Percentiles rank a stretch among this genome's conserved stretches.
phyloP scores from a whole-genome alignment of 2,329 filamentous ascomycete genomes.

The Ophiognomonia clavigignenti-juglandacearum region DNA sequence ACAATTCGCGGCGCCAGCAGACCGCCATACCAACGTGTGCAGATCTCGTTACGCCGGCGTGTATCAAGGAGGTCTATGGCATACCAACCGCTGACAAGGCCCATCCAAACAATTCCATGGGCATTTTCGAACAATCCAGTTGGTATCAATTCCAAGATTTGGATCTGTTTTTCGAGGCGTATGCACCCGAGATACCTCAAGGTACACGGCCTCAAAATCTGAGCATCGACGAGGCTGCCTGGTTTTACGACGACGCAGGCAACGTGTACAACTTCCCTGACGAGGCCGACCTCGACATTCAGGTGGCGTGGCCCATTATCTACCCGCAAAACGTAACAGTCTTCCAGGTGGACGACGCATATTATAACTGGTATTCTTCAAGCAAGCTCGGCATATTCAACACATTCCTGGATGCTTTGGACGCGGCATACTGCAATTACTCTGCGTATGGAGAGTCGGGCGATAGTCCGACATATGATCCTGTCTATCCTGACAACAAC shows the following conservation, averaged over 20 bases:
- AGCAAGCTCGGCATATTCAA: background rate
- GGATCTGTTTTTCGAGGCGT: background rate
- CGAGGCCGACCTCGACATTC: constrained; percentile 32
- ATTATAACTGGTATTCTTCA: constrained; percentile 26
- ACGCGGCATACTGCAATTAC: constrained; percentile 45
- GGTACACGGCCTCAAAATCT: background rate
- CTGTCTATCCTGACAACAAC: constrained; percentile 40
- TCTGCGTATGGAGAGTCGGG: constrained; percentile 43
- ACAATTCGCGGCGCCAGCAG: background rate
- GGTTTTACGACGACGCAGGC: background rate
- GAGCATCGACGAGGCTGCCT: background rate
- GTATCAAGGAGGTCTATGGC: constrained; percentile 4
- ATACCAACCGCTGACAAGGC: background rate
- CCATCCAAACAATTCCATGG: background rate
- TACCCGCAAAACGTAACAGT: constrained; percentile 32
- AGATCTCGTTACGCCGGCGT: constrained; percentile 1
- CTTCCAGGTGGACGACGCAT: constrained; percentile 37
- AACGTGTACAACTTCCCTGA: constrained; percentile 18
- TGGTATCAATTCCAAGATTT: background rate
- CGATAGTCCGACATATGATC: constrained; percentile 35
- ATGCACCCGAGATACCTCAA: background rate
- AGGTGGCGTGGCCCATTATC: constrained; percentile 30
- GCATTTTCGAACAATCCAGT: background rate
- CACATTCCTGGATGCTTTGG: constrained; percentile 36
- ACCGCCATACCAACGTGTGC: background rate